Conservation (phyloP, 768 basidiomycete species). For the Agrocybe pediades region DNA sequence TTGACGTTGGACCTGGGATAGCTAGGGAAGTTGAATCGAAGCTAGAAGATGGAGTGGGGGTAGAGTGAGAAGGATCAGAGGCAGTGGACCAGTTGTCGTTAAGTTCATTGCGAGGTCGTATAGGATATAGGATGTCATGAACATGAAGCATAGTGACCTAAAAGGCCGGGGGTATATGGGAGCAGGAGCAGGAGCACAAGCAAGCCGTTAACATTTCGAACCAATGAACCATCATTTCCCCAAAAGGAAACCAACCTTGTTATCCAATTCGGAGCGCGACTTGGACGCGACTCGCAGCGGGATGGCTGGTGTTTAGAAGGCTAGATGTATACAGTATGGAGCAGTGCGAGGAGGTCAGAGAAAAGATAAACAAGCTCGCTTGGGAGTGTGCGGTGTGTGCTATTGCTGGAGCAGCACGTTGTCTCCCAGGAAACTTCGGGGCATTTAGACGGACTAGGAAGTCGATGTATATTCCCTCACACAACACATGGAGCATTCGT, state of each 20-base stretch:
- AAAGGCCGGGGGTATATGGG: slow-evolving; percentile 20
- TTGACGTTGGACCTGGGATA: slow-evolving; percentile 1
- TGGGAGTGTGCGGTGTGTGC: not conserved
- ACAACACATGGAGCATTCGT: slow-evolving; percentile 3
- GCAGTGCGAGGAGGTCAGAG: not conserved
- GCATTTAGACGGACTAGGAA: not conserved
- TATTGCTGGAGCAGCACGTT: slow-evolving; percentile 19
- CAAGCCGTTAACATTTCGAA: slow-evolving; percentile 22
- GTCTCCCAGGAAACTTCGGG: slow-evolving; percentile 26
- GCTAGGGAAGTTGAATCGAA: slow-evolving; percentile 4
- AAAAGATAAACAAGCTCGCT: not conserved
- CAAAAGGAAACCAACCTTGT: slow-evolving; percentile 28
- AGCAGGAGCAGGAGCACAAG: slow-evolving; percentile 6
- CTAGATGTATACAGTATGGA: not conserved
- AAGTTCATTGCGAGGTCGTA: slow-evolving; percentile 20
- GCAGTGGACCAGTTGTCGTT: slow-evolving; percentile 11
- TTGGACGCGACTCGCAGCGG: not conserved
- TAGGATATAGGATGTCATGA: slow-evolving; percentile 9
- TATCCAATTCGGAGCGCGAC: slow-evolving; percentile 2
- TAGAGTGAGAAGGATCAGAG: slow-evolving; percentile 8
- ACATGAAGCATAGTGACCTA: slow-evolving; percentile 7
- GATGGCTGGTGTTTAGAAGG: not conserved
- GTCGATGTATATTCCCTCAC: not conserved
- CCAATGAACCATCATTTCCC: slow-evolving; percentile 22
- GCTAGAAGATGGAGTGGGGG: slow-evolving; percentile 6